These are phyloP conservation scores for Populus hybrid DNA, from an alignment of 441 rosid genomes.

Conservation along the genomic window DNA sequence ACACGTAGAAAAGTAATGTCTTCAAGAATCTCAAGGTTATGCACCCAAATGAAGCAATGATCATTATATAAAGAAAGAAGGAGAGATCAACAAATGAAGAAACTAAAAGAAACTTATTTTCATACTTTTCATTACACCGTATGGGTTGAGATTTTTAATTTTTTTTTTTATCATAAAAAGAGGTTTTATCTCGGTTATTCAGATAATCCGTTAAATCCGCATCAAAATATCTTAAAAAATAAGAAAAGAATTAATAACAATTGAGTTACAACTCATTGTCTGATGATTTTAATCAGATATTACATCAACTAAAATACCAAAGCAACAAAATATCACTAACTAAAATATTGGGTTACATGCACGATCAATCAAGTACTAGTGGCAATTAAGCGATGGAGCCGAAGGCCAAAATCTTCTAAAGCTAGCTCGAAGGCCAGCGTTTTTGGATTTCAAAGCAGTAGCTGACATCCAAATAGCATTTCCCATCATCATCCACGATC, in stretches of 20 bases:
- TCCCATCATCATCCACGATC: constrained; percentile 25
- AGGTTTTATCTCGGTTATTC: too few relatives aligned
- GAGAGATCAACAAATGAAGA: background rate
- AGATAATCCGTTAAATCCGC: too few relatives aligned
- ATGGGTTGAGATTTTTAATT: too few relatives aligned
- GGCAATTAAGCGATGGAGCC: background rate
- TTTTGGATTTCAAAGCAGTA: constrained; percentile 22
- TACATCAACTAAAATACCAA: background rate
- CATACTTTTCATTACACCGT: fast-evolving
- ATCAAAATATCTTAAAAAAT: too few relatives aligned
- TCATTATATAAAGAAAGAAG: background rate
- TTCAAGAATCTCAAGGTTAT: background rate
- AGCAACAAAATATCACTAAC: background rate
- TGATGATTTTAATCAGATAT: background rate
- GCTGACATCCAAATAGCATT: constrained; percentile 21
- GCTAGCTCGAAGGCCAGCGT: constrained; percentile 13
- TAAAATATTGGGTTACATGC: background rate
- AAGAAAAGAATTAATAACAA: too few relatives aligned
- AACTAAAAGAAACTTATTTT: background rate
- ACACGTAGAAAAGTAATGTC: background rate
- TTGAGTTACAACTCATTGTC: background rate
- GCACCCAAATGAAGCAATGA: background rate
- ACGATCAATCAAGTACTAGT: background rate
- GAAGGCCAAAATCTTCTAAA: background rate
- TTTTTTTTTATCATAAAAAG: too few relatives aligned